Evolutionary conservation across 768 basidiomycete species (phyloP), one percentile per base, ranked within the genome.

Genomic region (Leccinum olivaceopallidum): DNA sequence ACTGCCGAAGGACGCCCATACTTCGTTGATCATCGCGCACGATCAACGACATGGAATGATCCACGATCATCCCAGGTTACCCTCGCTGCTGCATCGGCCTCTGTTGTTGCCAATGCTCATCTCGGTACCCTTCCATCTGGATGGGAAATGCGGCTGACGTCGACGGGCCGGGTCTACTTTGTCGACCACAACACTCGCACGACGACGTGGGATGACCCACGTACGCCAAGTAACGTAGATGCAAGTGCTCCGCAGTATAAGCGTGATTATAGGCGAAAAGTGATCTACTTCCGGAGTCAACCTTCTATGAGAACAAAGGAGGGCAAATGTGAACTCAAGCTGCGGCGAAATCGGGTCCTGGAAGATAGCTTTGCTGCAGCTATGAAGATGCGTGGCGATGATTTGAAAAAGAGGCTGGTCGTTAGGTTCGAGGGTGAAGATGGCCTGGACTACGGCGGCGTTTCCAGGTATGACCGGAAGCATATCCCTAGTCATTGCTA

Each of bases 231-330:
- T 1, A 84, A 87, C 62, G 78, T 94, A 53, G 92, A 94, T 69
- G 87, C 90, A 64, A 92, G 87, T 75, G 92, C 92, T 4, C 94
- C 94, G n/a, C 93, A 95, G 75, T 95, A 95, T 76, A 95, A 95
- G 76, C 88, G 92, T 63, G 94, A 96, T 76, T 96, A 95, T 73
- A 80, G 94, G 63, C 81, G 92, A 59, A 96, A 95, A 75, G 85
- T 95, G 49, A 88, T 95, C 53, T 95, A 95, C 78, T 95, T 96
- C 83, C 83, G 94, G 61, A 89, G 86, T 64, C 94, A 96, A 65
- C 92, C 93, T 26, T 88, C 92, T 56, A 88, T 96, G 80, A 83
- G 91, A 50, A 76, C 83, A 8, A 81, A 83, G 53, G 81, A 85
- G 14, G 93, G 92, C 37, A 94, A 94, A 71, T 94, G 92, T 67